Conservation (phyloP, 2,329 filamentous ascomycete genomes). For the Beauveria caledonica region DNA sequence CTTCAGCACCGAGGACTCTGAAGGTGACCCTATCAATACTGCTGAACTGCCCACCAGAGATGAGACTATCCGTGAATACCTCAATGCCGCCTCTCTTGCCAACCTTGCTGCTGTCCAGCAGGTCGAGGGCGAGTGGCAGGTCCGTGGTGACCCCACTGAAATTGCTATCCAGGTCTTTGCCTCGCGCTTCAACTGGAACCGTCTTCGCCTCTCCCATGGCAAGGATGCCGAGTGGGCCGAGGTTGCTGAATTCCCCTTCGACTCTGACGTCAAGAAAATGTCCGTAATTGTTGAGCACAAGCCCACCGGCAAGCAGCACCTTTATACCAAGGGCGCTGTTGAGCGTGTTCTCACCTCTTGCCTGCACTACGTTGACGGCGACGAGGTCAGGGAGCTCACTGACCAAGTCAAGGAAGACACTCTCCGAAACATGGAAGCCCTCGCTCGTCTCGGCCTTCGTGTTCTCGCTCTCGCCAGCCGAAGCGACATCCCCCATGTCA, state of each 20-base stretch:
- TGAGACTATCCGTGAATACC: conserved; percentile 41
- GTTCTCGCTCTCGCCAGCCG: conserved; percentile 58
- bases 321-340: conserved; percentile 61
- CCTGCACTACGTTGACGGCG: conserved; percentile 38
- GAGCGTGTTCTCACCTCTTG: conserved; percentile 61
- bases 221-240: conserved; percentile 46
- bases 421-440: conserved; percentile 58
- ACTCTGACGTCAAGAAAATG: conserved; percentile 70
- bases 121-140: conserved; percentile 47
- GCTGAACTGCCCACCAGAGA: conserved; percentile 35
- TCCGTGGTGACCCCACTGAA: conserved; percentile 56
- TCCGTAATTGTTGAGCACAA: conserved; percentile 54
- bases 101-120: conserved; percentile 57
- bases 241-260: conserved; percentile 63
- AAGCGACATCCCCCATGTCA: conserved; percentile 28
- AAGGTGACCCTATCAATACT: conserved; percentile 21
- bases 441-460: conserved; percentile 59
- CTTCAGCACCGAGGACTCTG: conserved; percentile 19
- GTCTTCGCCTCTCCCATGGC: conserved; percentile 41
- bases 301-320: conserved; percentile 32
- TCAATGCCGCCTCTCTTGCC: conserved; percentile 56
- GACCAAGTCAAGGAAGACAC: conserved; percentile 47
- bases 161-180: conserved; percentile 71
- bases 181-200: conserved; percentile 57
- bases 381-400: conserved; percentile 38